Conservation (phyloP, 768 basidiomycete species). For the Auricularia cornea region DNA sequence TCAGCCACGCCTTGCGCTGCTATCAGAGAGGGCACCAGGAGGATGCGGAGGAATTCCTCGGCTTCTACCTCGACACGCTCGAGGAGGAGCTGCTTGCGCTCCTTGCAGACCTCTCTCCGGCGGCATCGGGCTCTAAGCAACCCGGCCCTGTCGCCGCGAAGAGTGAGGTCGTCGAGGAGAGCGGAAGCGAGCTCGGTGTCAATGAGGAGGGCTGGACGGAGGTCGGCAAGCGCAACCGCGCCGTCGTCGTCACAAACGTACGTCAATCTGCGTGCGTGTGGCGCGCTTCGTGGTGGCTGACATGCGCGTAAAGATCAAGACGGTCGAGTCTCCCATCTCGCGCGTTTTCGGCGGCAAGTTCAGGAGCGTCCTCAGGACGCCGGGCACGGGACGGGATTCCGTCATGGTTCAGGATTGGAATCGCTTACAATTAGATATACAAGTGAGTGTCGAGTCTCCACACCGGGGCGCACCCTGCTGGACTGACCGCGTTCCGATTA, state of each 20-base stretch:
- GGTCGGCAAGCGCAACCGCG: conserved; percentile 82
- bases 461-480: not conserved
- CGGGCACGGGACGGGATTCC: conserved; percentile 69
- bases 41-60: conserved; percentile 98
- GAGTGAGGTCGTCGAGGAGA: conserved; percentile 32
- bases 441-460: conserved; percentile 35
- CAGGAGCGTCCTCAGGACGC: conserved; percentile 72
- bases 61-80: conserved; percentile 89
- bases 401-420: conserved; percentile 90
- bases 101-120: conserved; percentile 41
- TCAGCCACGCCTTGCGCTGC: too few relatives aligned
- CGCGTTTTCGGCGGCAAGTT: conserved; percentile 91
- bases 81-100: conserved; percentile 83
- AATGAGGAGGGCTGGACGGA: conserved; percentile 81
- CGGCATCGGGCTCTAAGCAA: conserved; percentile 12
- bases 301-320: conserved; percentile 50
- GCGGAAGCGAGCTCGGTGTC: conserved; percentile 31
- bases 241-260: conserved; percentile 52
- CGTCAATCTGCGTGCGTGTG: not conserved
- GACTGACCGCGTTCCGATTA: conserved; percentile 20
- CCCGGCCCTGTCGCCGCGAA: not conserved
- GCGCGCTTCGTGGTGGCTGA: conserved; percentile 1
- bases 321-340: conserved; percentile 79
- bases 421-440: conserved; percentile 81
- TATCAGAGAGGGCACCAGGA: conserved; percentile 84